Conservation (phyloP, 257 asterid genomes). For the Henckelia pumila region DNA sequence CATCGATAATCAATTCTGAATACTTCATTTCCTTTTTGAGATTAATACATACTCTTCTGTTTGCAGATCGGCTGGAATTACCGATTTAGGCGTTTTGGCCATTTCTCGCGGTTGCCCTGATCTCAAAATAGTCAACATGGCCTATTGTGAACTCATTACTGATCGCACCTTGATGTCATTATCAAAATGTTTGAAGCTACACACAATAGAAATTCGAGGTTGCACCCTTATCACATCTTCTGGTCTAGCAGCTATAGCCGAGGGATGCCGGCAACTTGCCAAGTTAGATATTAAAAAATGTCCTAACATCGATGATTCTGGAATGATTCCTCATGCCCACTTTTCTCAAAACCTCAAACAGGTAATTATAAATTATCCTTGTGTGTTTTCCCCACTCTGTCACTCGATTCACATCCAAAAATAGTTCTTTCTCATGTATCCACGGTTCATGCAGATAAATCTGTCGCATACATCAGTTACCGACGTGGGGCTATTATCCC, state of each 20-base stretch:
- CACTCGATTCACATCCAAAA: not conserved
- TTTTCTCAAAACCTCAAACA: slow-evolving; percentile 83
- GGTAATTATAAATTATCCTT: slow-evolving; percentile 33
- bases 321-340: slow-evolving; percentile 75
- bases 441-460: slow-evolving; percentile 50
- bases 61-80: slow-evolving; percentile 71
- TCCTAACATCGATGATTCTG: slow-evolving; percentile 57
- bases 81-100: slow-evolving; percentile 61
- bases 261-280: slow-evolving; percentile 68
- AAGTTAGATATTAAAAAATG: slow-evolving; percentile 80
- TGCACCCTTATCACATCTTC: slow-evolving; percentile 67
- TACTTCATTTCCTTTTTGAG: slow-evolving; percentile 21
- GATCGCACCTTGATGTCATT: slow-evolving; percentile 60
- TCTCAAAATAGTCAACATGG: slow-evolving; percentile 69
- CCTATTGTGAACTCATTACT: slow-evolving; percentile 60
- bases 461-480: slow-evolving; percentile 77
- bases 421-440: not conserved
- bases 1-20: not conserved
- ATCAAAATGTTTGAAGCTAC: slow-evolving; percentile 66
- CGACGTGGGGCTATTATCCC: slow-evolving; percentile 71
- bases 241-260: slow-evolving; percentile 73
- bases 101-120: slow-evolving; percentile 63
- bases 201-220: slow-evolving; percentile 73
- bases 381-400: not conserved
- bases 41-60: slow-evolving; percentile 1